phyloP scores from a whole-genome alignment of 2,329 filamentous ascomycete species.

The Calonectria leucothoes region DNA sequence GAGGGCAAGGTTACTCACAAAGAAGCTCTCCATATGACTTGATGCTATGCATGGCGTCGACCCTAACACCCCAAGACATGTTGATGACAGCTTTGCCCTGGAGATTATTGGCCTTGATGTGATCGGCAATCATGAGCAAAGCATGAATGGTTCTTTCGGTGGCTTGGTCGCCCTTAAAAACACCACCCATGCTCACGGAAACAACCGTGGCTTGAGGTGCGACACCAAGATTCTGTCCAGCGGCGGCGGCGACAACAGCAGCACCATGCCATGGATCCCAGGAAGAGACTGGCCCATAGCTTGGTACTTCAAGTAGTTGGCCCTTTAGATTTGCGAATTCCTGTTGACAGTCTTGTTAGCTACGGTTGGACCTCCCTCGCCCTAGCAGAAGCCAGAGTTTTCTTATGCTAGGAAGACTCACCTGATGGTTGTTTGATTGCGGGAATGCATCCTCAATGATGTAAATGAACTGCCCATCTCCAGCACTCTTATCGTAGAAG shows the following conservation, averaged over 20 bases:
- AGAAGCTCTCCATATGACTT: conserved; percentile 5
- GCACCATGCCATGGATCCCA: conserved; percentile 5
- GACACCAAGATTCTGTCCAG: background rate
- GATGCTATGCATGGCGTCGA: background rate
- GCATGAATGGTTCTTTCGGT: background rate
- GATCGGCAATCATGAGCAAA: background rate
- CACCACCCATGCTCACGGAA: background rate
- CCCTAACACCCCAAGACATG: conserved; percentile 9
- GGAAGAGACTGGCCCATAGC: background rate
- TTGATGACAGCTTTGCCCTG: conserved; percentile 5
- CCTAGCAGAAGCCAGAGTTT: too few species aligned
- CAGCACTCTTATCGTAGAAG: background rate
- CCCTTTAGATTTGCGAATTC: background rate
- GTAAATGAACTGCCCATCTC: background rate
- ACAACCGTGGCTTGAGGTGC: background rate
- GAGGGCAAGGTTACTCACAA: background rate
- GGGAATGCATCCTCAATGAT: background rate
- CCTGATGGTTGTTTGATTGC: background rate
- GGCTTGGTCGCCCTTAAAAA: background rate
- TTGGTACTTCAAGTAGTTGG: background rate
- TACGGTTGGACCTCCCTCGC: background rate
- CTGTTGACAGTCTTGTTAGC: background rate
- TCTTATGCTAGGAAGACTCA: background rate
- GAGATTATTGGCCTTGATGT: background rate
- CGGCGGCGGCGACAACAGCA: background rate